These are phyloP conservation scores for Clavaria fumosa DNA, from an alignment of 768 basidiomycete species.

Conservation along the genomic window DNA sequence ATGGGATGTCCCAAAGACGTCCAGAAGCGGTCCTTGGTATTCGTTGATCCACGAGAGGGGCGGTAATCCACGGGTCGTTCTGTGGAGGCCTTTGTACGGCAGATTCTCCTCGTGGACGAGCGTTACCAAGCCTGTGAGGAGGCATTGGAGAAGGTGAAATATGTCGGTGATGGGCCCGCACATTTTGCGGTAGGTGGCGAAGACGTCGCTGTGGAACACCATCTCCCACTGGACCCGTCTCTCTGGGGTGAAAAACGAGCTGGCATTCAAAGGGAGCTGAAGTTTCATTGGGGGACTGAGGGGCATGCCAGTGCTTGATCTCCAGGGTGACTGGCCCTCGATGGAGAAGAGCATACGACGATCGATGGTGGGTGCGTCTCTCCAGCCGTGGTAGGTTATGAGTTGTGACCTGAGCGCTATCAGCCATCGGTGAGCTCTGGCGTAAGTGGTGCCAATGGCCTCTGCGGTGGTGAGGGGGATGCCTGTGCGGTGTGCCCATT, in stretches of 20 bases:
- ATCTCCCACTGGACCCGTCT: constrained; percentile 79
- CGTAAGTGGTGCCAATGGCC: constrained; percentile 66
- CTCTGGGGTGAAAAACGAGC: constrained; percentile 76
- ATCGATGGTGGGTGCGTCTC: constrained; percentile 43
- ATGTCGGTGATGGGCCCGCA: constrained; percentile 57
- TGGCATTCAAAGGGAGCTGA: constrained; percentile 63
- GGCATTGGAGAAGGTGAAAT: constrained; percentile 51
- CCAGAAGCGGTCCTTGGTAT: constrained; percentile 49
- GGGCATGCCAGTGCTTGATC: constrained; percentile 59
- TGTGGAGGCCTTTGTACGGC: constrained; percentile 51
- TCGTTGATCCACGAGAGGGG: constrained; percentile 63
- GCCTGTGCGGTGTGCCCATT: constrained; percentile 63
- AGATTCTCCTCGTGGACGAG: constrained; percentile 65
- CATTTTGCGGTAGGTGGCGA: constrained; percentile 54
- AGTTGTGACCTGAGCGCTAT: constrained; percentile 45
- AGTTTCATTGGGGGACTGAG: constrained; percentile 60
- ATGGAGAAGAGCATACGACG: constrained; percentile 64
- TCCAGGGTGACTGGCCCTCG: constrained; percentile 66
- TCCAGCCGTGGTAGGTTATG: constrained; percentile 55
- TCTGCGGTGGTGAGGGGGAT: constrained; percentile 76
- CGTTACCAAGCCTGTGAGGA: constrained; percentile 56
- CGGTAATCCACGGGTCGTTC: constrained; percentile 65
- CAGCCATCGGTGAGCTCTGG: constrained; percentile 67
- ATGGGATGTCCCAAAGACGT: constrained; percentile 61
- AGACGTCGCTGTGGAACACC: constrained; percentile 72